Evolutionary conservation across 495 filamentous ascomycete species (phyloP).

Genomic region (Neurospora sp.): DNA sequence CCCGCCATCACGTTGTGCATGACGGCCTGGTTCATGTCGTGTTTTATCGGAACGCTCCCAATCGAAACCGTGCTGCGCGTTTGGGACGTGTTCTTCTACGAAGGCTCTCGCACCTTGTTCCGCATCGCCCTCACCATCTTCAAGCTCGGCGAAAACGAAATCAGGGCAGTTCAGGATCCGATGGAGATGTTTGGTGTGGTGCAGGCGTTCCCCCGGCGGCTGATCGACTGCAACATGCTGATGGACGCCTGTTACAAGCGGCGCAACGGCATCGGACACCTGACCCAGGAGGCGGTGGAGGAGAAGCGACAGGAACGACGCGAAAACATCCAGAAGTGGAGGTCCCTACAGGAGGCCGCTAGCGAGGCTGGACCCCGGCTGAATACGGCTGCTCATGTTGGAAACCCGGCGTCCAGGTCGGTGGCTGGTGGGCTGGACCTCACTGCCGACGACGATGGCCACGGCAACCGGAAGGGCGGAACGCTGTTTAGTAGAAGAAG

Average conservation of each 20-base stretch:
- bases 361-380: slow-evolving; percentile 4
- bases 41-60: slow-evolving; percentile 86
- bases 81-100: slow-evolving; percentile 94
- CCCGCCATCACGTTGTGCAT: slow-evolving; percentile 88
- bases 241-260: slow-evolving; percentile 73
- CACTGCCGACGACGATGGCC: slow-evolving; percentile 11
- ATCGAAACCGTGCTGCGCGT: slow-evolving; percentile 85
- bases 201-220: slow-evolving; percentile 71
- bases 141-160: slow-evolving; percentile 78
- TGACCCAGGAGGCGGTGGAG: slow-evolving; percentile 59
- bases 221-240: slow-evolving; percentile 71
- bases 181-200: slow-evolving; percentile 97
- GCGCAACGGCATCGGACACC: slow-evolving; percentile 73
- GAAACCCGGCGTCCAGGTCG: slow-evolving; percentile 1
- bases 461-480: slow-evolving; percentile 19
- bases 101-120: slow-evolving; percentile 92
- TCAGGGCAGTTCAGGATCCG: slow-evolving; percentile 68
- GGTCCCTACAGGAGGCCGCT: slow-evolving; percentile 30
- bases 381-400: not conserved
- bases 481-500: slow-evolving; percentile 29
- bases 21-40: slow-evolving; percentile 98
- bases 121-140: slow-evolving; percentile 86
- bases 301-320: slow-evolving; percentile 50
- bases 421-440: slow-evolving; percentile 20
- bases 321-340: slow-evolving; percentile 29